Evolutionary conservation across 352 stramenopile species (phyloP), one percentile per base, ranked within the genome.

Genomic region (Pythium volutum): DNA sequence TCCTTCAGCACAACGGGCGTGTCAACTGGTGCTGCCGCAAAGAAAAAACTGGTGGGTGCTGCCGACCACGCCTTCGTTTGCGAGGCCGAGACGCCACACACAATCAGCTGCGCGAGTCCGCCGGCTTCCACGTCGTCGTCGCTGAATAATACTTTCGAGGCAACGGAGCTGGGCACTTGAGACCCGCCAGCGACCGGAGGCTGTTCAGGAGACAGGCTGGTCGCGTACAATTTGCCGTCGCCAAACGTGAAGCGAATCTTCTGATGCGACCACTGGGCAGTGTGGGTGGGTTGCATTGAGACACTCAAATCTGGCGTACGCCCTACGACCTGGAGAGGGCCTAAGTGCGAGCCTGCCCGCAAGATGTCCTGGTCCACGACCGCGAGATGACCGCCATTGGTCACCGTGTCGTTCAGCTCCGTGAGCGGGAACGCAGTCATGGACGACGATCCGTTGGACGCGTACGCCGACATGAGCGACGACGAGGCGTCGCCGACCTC

Each of bases 11-110:
- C 25, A 3, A 43, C 41, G n/a, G 58, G 45, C 3, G 9, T 27
- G 8, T 56, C 52, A 2, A 20, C 22, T 50, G 64, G 7, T 20
- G 42, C 39, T 0, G 64, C n/a, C 33, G 54, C 6, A 22, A 64
- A 50, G 62, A 65, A 51, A 56, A 73, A 22, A 63, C 48, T 70
- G 20, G 29, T 31, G 46, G 41, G 43, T 49, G 65, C 73, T 14
- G 72, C 69, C 1, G 71, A 79, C 82, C 82, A 91, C 11, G 80
- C 56, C 7, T 75, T 69, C 48, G 87, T 88, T 25, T 79, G 66
- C 4, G 56, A 66, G 3, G 53, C n/a, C 9, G 57, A 59, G 1
- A 66, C 52, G 14, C 53, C 64, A 22, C 43, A 59, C 4, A 56
- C 25, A 23, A 71, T 64, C 18, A 71, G 53, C 25, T 71, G 36